These are phyloP conservation scores for Amanita muscaria DNA, from an alignment of 768 basidiomycete genomes.

Conservation along the genomic window DNA sequence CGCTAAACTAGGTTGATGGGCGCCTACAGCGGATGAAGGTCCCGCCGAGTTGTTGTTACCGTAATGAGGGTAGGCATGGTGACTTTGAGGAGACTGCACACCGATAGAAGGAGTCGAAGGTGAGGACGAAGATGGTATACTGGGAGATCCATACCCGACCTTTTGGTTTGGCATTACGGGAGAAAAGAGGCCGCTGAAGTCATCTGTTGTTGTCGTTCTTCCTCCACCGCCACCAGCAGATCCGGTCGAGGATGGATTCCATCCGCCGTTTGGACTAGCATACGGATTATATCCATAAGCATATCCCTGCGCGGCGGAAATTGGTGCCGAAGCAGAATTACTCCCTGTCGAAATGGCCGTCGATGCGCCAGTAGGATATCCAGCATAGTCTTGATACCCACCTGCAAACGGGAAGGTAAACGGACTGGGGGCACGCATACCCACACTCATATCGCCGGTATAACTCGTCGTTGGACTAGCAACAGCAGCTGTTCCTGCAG, in stretches of 20 bases:
- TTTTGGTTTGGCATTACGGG: not conserved
- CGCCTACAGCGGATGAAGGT: constrained; percentile 15
- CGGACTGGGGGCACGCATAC: not conserved
- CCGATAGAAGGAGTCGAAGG: not conserved
- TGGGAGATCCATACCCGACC: not conserved
- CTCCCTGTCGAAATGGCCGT: not conserved
- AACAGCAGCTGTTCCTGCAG: not conserved
- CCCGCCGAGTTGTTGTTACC: not conserved
- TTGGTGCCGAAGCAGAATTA: not conserved
- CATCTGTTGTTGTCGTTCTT: too few species aligned
- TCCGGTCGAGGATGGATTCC: not conserved
- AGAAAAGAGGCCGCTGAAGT: not conserved
- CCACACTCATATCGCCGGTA: constrained; percentile 1
- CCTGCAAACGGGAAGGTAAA: not conserved
- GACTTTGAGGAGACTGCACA: not conserved
- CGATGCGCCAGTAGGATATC: not conserved
- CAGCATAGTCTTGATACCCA: constrained; percentile 2
- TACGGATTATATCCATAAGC: not conserved
- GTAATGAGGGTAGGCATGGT: too few species aligned
- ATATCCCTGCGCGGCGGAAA: not conserved
- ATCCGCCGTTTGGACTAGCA: not conserved
- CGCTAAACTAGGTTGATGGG: constrained; percentile 23
- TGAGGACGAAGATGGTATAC: not conserved
- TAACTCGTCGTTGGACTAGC: constrained; percentile 5
- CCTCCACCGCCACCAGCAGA: not conserved